These are phyloP conservation scores for Daldinia loculata DNA, from an alignment of 495 filamentous ascomycete species.

Conservation along the genomic window DNA sequence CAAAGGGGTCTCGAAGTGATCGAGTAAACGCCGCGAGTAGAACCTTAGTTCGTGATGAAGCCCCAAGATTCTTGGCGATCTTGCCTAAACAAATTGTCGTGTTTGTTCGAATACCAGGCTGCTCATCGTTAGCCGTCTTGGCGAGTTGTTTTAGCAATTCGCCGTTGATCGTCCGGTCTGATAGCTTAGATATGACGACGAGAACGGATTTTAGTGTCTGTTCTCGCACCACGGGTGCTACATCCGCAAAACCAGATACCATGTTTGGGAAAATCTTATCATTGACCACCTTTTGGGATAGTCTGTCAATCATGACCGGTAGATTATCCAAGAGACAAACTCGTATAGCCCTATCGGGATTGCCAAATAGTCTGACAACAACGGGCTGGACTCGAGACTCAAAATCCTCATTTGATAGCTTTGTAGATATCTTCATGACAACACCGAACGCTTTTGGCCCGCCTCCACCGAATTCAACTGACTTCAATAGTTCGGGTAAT, in stretches of 20 bases:
- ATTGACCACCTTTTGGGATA: constrained; percentile 89
- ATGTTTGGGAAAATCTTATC: constrained; percentile 97
- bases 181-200: constrained; percentile 84
- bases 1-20: constrained; percentile 89
- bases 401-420: constrained; percentile 89
- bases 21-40: constrained; percentile 90
- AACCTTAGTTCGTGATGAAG: constrained; percentile 83
- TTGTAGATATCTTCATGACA: constrained; percentile 87
- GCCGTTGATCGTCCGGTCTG: constrained; percentile 91
- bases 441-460: constrained; percentile 89
- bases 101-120: constrained; percentile 96
- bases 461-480: constrained; percentile 95
- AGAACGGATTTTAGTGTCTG: constrained; percentile 95
- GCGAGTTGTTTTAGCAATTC: constrained; percentile 90
- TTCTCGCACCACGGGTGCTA: constrained; percentile 90
- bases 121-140: constrained; percentile 96
- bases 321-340: constrained; percentile 92
- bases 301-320: constrained; percentile 87
- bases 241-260: constrained; percentile 91
- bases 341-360: constrained; percentile 89
- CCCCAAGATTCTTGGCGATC: constrained; percentile 87
- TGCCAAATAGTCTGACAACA: constrained; percentile 85
- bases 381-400: constrained; percentile 84
- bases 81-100: constrained; percentile 97
- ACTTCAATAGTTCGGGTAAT: constrained; percentile 93